Conservation (phyloP, 331 rosid species). For the Spiraea crenata region DNA sequence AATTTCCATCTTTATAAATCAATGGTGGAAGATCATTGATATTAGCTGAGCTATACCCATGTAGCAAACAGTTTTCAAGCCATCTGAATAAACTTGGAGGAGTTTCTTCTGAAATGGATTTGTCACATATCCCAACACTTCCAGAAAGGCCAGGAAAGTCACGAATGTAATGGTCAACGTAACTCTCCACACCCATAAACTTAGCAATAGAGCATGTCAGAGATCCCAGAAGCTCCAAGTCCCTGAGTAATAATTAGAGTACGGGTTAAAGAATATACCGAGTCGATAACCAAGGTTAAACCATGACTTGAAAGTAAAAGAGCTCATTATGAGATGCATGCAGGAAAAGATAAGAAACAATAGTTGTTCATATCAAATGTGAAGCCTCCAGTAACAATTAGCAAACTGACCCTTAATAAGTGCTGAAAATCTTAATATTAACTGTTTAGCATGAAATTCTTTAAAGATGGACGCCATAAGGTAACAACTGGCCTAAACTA, state of each 20-base stretch:
- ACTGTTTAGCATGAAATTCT: not conserved
- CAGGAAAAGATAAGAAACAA: not conserved
- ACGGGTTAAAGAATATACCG: not conserved
- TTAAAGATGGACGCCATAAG: not conserved
- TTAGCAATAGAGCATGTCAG: slow-evolving; percentile 71
- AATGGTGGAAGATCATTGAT: slow-evolving; percentile 62
- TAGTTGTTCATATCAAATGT: slow-evolving; percentile 7
- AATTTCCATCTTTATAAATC: slow-evolving; percentile 61
- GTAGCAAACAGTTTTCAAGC: slow-evolving; percentile 82
- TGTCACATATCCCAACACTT: slow-evolving; percentile 36
- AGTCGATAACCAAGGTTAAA: not conserved
- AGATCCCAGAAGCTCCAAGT: slow-evolving; percentile 72
- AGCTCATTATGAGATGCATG: slow-evolving; percentile 4
- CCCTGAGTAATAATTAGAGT: slow-evolving; percentile 50
- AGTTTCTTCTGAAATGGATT: slow-evolving; percentile 43
- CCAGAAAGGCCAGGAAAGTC: slow-evolving; percentile 77
- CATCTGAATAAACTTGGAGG: slow-evolving; percentile 89
- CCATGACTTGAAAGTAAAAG: slow-evolving; percentile 14
- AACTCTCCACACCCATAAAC: slow-evolving; percentile 68
- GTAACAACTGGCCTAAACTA: not conserved
- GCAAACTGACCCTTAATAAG: not conserved
- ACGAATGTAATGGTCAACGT: slow-evolving; percentile 84
- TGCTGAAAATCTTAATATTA: not conserved
- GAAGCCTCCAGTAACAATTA: slow-evolving; percentile 7
- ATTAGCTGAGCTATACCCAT: slow-evolving; percentile 54